These are phyloP conservation scores for Termitomyces sp. DNA, from an alignment of 768 basidiomycete species.

Conservation along the genomic window DNA sequence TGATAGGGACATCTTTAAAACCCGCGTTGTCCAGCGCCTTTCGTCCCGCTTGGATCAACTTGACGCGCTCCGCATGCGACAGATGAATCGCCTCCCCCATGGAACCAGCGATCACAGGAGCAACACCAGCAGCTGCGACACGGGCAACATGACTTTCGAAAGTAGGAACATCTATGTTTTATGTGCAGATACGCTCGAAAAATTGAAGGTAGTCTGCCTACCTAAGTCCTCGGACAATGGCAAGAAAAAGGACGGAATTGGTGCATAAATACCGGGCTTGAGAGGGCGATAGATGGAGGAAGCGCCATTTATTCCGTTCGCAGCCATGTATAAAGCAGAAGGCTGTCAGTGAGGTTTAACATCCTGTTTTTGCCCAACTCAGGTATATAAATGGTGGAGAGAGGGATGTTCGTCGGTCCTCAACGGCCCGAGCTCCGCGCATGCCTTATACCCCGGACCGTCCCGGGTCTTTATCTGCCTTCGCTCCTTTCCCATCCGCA, in stretches of 20 bases:
- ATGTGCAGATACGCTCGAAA: neutral
- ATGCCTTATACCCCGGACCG: constrained; percentile 20
- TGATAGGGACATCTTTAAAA: constrained; percentile 56
- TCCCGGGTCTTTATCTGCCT: constrained; percentile 9
- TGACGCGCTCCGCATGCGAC: constrained; percentile 62
- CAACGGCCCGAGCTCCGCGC: constrained; percentile 22
- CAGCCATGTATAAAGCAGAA: constrained; percentile 33
- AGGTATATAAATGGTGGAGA: constrained; percentile 19
- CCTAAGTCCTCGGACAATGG: constrained; percentile 78
- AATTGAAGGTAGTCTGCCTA: constrained; percentile 30
- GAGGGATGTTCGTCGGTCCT: constrained; percentile 17
- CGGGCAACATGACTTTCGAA: constrained; percentile 67
- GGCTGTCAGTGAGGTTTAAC: constrained; percentile 13
- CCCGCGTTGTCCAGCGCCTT: constrained; percentile 68
- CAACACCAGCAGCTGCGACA: constrained; percentile 64
- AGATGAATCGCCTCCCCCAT: constrained; percentile 85
- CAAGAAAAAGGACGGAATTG: constrained; percentile 84
- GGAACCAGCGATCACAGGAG: constrained; percentile 71
- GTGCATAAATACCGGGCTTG: constrained; percentile 76
- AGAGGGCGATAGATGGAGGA: constrained; percentile 50
- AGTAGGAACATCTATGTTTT: constrained; percentile 52
- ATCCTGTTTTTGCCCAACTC: constrained; percentile 12
- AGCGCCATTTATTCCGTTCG: constrained; percentile 31
- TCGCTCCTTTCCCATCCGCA: constrained; percentile 1
- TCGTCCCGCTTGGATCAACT: constrained; percentile 64